A percentile compares a stretch with the other conserved stretches of the same genome.
These are phyloP conservation scores for Penicillium arizonense DNA, from an alignment of 495 filamentous ascomycete species.

Conservation along the genomic window DNA sequence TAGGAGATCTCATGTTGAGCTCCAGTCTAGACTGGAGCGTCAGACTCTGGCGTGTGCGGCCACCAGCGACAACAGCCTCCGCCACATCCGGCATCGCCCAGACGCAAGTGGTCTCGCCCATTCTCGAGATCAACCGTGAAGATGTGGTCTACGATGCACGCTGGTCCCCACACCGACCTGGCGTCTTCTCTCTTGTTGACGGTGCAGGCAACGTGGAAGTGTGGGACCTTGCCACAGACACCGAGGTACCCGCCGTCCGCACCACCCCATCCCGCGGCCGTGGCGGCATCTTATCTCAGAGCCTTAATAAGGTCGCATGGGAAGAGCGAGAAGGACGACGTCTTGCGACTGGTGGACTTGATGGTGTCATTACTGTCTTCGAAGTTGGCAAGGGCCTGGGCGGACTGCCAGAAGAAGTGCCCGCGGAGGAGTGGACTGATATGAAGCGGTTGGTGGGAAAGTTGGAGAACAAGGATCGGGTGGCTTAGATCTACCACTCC, in stretches of 20 bases:
- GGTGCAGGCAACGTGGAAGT: conserved; percentile 91
- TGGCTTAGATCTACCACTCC: conserved; percentile 18
- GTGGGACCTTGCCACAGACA: conserved; percentile 92
- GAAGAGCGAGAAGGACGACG: conserved; percentile 83
- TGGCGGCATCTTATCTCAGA: conserved; percentile 60
- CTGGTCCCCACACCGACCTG: conserved; percentile 90
- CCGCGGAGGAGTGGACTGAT: conserved; percentile 84
- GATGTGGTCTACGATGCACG: conserved; percentile 94
- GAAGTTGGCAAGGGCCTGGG: conserved; percentile 86
- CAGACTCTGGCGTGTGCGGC: conserved; percentile 90
- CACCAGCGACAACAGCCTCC: conserved; percentile 53
- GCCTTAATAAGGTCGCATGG: conserved; percentile 92
- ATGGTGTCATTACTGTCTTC: conserved; percentile 86
- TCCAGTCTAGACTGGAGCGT: conserved; percentile 93
- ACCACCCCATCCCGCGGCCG: conserved; percentile 64
- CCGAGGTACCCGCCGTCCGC: conserved; percentile 81
- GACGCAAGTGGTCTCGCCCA: conserved; percentile 56
- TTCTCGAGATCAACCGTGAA: conserved; percentile 87
- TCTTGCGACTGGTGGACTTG: conserved; percentile 84
- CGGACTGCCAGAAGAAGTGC: conserved; percentile 68
- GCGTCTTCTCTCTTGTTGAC: conserved; percentile 91
- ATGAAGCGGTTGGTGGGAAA: conserved; percentile 82
- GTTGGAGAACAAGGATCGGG: conserved; percentile 52
- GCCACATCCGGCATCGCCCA: conserved; percentile 38
- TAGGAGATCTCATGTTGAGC: conserved; percentile 90